Conservation (phyloP, 148 eudicot species). For the Rhododendron ferrugineum region DNA sequence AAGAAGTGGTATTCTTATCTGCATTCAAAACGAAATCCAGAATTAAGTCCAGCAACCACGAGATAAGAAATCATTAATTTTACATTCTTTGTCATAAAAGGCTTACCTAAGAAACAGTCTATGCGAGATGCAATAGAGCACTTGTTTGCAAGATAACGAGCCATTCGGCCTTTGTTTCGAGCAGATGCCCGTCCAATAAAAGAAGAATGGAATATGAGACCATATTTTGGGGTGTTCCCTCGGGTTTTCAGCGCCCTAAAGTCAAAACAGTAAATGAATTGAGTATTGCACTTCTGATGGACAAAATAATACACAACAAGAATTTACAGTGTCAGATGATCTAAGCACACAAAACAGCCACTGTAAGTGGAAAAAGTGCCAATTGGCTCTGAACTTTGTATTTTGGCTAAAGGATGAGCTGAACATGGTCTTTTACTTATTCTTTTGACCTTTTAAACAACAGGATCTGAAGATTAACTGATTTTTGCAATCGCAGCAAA, state of each 20-base stretch:
- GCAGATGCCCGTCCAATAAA: constrained; percentile 98
- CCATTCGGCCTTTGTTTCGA: constrained; percentile 92
- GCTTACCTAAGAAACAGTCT: constrained; percentile 85
- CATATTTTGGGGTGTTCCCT: constrained; percentile 97
- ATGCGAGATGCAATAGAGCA: constrained; percentile 96
- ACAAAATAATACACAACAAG: neutral
- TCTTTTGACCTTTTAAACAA: neutral
- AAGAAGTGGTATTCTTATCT: constrained; percentile 68
- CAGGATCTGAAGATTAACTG: neutral
- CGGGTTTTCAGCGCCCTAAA: constrained; percentile 86
- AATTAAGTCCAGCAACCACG: constrained; percentile 6
- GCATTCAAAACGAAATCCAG: constrained; percentile 14
- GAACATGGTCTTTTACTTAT: neutral
- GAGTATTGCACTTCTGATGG: neutral
- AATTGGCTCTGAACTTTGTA: neutral
- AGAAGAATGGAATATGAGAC: constrained; percentile 94
- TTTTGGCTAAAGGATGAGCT: neutral
- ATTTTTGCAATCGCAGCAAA: neutral
- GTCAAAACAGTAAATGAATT: neutral
- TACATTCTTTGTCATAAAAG: neutral
- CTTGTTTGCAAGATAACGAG: constrained; percentile 98
- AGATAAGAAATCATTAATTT: neutral
- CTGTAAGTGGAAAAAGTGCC: neutral
- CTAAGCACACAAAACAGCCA: neutral
- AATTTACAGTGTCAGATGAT: neutral